Base-by-base conservation (phyloP, 108 stramenopile genomes). In the Chaetoceros muelleri region DNA sequence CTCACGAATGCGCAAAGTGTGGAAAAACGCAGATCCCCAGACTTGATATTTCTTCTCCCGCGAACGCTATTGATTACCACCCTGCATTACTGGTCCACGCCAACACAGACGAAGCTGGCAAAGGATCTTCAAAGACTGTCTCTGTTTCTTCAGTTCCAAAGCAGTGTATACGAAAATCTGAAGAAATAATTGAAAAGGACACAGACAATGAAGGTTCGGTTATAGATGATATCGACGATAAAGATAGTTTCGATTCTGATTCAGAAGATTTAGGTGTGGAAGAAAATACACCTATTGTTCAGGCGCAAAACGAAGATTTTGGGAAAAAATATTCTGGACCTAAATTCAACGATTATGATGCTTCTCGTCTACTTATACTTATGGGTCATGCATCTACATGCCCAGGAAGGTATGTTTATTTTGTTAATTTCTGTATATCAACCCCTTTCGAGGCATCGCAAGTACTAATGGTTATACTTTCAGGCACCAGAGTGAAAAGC, bases 41-140 rank as follows among this genome's bases (percentile, higher is more conserved):
- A 28, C 61, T 95, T 17, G 90, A 95, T 66, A 95, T 95, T 20
- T 66, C 80, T 26, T 66, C 80, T 25, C 81, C 84, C 18, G 75
- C 80, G 10, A 95, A 95, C 71, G 61, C 70, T 7, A 88, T 93
- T 52, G 86, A 93, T 45, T 90, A 90, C 56, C 90, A 95, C 63
- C 90, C 89, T n/a, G 89, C 90, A 3, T 60, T 93, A 27, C 58
- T 90, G 49, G 88, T 86, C 19, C 85, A 89, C 53, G 72, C 66
- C 3, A 82, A 87, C 23, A 82, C 80, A 8, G 61, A 63, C 20
- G 55, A 66, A 52, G 67, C 58, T 40, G 76, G 62, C 24, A 60
- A 48, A 13, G 62, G 46, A 55, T 17, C 58, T 2, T 47, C 48
- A 18, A 55, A 69, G 22, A 23, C 8, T 60, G 44, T 51, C 21